phyloP scores from a whole-genome alignment of 2,329 filamentous ascomycete species.

The Penicillium sp. region DNA sequence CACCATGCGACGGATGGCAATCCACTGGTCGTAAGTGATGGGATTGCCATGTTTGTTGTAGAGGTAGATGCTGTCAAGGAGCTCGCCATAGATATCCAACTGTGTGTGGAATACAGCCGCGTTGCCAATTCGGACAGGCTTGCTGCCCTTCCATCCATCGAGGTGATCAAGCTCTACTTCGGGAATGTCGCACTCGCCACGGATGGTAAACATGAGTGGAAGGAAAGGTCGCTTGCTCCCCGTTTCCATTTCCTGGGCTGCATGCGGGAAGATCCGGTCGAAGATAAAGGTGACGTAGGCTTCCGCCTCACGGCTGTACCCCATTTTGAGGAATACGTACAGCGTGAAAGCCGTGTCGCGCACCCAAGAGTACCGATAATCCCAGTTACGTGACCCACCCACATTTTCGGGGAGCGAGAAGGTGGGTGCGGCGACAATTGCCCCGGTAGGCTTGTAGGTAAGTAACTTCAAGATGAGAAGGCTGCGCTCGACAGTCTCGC shows the following conservation, averaged over 20 bases:
- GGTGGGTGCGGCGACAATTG: conserved; percentile 75
- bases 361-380: conserved; percentile 69
- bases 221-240: conserved; percentile 60
- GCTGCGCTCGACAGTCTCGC: conserved; percentile 72
- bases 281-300: conserved; percentile 80
- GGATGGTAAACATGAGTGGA: conserved; percentile 82
- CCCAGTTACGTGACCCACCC: conserved; percentile 63
- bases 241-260: conserved; percentile 59
- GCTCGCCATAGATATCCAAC: conserved; percentile 78
- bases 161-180: conserved; percentile 71
- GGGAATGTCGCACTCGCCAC: conserved; percentile 74
- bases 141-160: conserved; percentile 72
- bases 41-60: conserved; percentile 82
- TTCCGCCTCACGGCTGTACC: conserved; percentile 75
- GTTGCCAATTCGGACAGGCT: conserved; percentile 76
- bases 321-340: conserved; percentile 75
- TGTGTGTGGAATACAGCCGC: conserved; percentile 76
- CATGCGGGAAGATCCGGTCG: conserved; percentile 60
- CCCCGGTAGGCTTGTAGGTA: conserved; percentile 77
- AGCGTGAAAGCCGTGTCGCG: conserved; percentile 78
- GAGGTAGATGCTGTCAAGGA: conserved; percentile 77
- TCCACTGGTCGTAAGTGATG: conserved; percentile 76
- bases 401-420: conserved; percentile 78
- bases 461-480: conserved; percentile 76
- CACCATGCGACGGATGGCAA: conserved; percentile 68